These are phyloP conservation scores for Epichloe elymi DNA, from an alignment of 2,329 filamentous ascomycete species.

Conservation along the genomic window DNA sequence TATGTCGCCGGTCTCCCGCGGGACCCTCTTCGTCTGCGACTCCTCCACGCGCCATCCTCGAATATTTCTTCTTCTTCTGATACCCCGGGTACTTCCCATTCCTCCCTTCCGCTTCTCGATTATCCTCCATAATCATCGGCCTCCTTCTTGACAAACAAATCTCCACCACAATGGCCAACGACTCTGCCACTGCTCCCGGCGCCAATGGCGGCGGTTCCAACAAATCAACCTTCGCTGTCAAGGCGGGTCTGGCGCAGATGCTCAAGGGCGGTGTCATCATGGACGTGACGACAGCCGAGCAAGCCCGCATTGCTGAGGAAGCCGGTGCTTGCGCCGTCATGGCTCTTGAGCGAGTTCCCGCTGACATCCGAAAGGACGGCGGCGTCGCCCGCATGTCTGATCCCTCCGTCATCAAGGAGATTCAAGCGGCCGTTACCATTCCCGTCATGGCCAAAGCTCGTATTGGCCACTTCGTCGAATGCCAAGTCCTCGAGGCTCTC, in stretches of 20 bases:
- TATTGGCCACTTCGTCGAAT: slow-evolving; percentile 97
- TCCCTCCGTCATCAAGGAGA: slow-evolving; percentile 85
- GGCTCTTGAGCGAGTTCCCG: slow-evolving; percentile 94
- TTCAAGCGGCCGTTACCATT: slow-evolving; percentile 89
- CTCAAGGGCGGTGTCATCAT: slow-evolving; percentile 98
- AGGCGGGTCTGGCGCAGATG: slow-evolving; percentile 94
- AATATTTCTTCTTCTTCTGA: neutral
- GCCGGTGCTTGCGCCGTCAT: slow-evolving; percentile 94
- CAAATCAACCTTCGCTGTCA: slow-evolving; percentile 64
- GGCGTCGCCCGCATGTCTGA: slow-evolving; percentile 97
- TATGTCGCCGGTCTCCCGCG: neutral
- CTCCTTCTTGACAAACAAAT: neutral
- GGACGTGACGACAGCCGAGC: slow-evolving; percentile 90
- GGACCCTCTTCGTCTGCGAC: no score
- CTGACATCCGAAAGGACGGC: slow-evolving; percentile 84
- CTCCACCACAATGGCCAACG: slow-evolving; percentile 21
- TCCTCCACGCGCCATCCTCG: neutral
- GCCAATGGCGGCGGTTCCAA: slow-evolving; percentile 21
- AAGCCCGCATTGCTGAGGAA: slow-evolving; percentile 94
- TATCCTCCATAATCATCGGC: neutral
- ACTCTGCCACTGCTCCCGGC: slow-evolving; percentile 16
- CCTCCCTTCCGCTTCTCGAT: neutral
- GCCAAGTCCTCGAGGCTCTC: slow-evolving; percentile 91
- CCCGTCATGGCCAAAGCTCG: slow-evolving; percentile 98
- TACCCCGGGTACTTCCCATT: neutral